Evolutionary conservation across 139 green algal species (phyloP), one percentile per base, ranked within the genome.

Genomic region (Parachlorella kessleri): DNA sequence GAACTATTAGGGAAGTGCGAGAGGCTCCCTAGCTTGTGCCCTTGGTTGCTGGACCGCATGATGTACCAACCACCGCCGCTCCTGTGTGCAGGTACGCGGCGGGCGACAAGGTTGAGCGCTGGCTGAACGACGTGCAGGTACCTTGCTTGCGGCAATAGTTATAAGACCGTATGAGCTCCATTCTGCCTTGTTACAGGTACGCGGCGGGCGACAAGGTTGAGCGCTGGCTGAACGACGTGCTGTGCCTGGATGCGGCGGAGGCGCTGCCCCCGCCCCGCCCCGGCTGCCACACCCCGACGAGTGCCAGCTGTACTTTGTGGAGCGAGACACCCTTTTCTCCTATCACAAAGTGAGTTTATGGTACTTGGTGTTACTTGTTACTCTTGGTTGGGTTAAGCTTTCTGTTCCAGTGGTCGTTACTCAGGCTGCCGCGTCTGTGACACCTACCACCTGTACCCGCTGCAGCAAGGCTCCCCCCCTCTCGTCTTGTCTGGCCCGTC

Each of bases 321-420:
- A 98, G 73, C 84, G 96, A 0, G 95, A 98, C 90, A 99, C 96
- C 8, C 94, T 99, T 3, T 99, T 99, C 88, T 95, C 87, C 30
- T 96, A 92, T 79, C 96, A 99, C 91, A 94, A 95, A 78, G 90
- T 89, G 42, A 65, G 69, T 36, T 37, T 41, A 35, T 26, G 6
- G 42, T 36, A 21, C 24, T 28, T 14, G 63, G 73, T 69, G 48
- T 42, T 35, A 32, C 5, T 26, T 18, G 14, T n/a, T n/a, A n/a
- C n/a, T n/a, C n/a, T n/a, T n/a, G n/a, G n/a, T n/a, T n/a, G n/a
- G n/a, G n/a, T n/a, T n/a, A n/a, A n/a, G n/a, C n/a, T n/a, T n/a
- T n/a, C n/a, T n/a, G n/a, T n/a, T n/a, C n/a, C n/a, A n/a, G n/a
- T n/a, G n/a, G n/a, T n/a, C n/a, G n/a, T n/a, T n/a, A n/a, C n/a